phyloP scores from a whole-genome alignment of 2,329 filamentous ascomycete species.

The Penicillium sp. region DNA sequence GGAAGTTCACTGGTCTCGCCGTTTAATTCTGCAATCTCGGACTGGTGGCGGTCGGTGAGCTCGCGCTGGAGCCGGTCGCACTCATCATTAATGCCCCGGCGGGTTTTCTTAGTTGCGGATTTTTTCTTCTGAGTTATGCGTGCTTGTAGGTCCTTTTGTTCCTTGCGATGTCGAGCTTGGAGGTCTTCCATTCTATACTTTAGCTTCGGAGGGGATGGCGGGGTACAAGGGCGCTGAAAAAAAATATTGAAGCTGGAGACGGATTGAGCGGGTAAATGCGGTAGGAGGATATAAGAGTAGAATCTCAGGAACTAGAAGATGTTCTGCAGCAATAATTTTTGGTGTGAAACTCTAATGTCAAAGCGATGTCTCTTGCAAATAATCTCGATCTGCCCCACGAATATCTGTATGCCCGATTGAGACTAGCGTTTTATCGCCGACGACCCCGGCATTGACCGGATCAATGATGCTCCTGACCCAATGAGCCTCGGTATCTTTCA shows the following conservation, averaged over 20 bases:
- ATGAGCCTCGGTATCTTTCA: constrained; percentile 33
- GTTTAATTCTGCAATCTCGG: constrained; percentile 55
- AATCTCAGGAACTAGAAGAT: not conserved
- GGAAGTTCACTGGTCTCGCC: constrained; percentile 34
- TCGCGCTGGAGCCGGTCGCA: constrained; percentile 63
- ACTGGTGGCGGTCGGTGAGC: constrained; percentile 59
- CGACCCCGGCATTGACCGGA: not conserved
- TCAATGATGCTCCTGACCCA: constrained; percentile 11
- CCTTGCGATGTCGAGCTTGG: constrained; percentile 81
- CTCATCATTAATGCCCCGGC: constrained; percentile 71
- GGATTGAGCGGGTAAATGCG: not conserved
- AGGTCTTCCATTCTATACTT: constrained; percentile 69
- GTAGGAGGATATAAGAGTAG: not conserved
- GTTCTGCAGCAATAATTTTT: not conserved
- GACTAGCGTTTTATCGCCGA: constrained; percentile 1
- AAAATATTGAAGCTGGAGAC: not conserved
- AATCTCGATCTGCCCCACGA: constrained; percentile 12
- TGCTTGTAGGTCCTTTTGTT: constrained; percentile 83
- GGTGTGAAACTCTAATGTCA: constrained; percentile 8
- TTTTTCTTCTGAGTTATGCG: constrained; percentile 96
- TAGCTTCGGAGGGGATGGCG: not conserved
- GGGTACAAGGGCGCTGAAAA: not conserved
- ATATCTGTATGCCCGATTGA: not conserved
- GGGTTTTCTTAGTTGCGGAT: constrained; percentile 82
- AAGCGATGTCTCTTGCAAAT: constrained; percentile 5